These are phyloP conservation scores for Solanum dulcamara DNA, from an alignment of 257 asterid genomes.

Conservation along the genomic window DNA sequence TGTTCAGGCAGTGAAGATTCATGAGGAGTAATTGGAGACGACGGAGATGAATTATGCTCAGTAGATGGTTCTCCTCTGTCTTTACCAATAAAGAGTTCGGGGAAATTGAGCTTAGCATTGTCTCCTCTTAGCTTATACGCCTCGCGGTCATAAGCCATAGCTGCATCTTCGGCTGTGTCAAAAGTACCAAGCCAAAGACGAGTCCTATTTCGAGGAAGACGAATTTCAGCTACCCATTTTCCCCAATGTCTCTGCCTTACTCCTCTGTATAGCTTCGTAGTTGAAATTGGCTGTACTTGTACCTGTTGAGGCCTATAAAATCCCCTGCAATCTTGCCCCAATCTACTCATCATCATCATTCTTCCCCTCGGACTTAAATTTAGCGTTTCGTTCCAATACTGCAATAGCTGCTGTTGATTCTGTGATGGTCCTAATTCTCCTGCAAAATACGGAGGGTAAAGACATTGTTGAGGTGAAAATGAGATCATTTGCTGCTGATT, in stretches of 20 bases:
- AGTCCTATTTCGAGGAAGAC: conserved; percentile 77
- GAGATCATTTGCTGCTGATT: conserved; percentile 77
- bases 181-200: conserved; percentile 96
- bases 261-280: conserved; percentile 77
- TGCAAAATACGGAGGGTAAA: conserved; percentile 61
- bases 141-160: conserved; percentile 85
- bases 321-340: conserved; percentile 22
- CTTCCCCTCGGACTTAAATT: conserved; percentile 70
- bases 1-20: neutral
- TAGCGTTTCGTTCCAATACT: conserved; percentile 65
- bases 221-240: conserved; percentile 96
- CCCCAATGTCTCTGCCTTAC: conserved; percentile 99
- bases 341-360: conserved; percentile 59
- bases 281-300: conserved; percentile 21
- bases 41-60: neutral
- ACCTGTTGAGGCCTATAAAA: conserved; percentile 20
- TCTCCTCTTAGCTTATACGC: conserved; percentile 82
- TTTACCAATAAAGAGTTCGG: conserved; percentile 61
- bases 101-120: conserved; percentile 78
- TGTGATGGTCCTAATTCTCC: conserved; percentile 21
- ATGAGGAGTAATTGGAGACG: conserved; percentile 8
- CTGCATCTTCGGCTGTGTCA: conserved; percentile 93
- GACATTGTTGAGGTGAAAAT: conserved; percentile 29
- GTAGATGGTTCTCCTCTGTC: neutral
- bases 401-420: conserved; percentile 48